Base-by-base conservation (phyloP, 2,329 filamentous ascomycete species). In the Scopulariopsis brevicaulis region DNA sequence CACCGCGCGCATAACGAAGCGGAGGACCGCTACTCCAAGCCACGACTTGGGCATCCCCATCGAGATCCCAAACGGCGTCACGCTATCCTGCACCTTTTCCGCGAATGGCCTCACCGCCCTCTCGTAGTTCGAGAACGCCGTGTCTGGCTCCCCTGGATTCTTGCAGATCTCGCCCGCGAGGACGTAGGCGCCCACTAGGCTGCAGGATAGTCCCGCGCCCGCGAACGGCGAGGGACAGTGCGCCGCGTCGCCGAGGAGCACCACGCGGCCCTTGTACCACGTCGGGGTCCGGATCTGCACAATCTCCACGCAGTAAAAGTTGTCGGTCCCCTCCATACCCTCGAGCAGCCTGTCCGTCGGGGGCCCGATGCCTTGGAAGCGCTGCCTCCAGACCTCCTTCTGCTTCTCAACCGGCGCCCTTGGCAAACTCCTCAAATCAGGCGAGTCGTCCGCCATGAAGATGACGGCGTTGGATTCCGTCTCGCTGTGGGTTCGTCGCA, bases 181-280 rank as follows among this genome's bases (percentile, higher is more conserved):
- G 3, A 80, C 64, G 63, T 82, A 80, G 0, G 76, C 76, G 1
- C 74, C 73, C n/a, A 77, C 63, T 2, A 81, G 63, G 1, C 71
- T 72, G 12, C 67, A 60, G 3, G 71, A 70, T 0, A 74, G 77
- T 2, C 77, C 77, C 69, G 75, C 73, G 1, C 77, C 78, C 0
- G 71, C 74, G 3, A 74, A 63, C 1, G 74, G 71, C 3, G 74
- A 73, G 1, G 75, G 73, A 48, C 71, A 73, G 61, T 73, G 73
- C 2, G 67, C 77, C 18, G 79, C 75, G 60, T 82, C 78, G 2
- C 77, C 79, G 1, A 80, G 55, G 1, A 78, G 67, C 0, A 72
- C 70, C 22, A 77, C 71, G 0, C 77, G 73, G 0, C 73, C 71
- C 35, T 60, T 62, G 18, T 59, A 64, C 66, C 66, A 69, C 4